These are phyloP conservation scores for Poronia punctata DNA, from an alignment of 495 filamentous ascomycete genomes.

Conservation along the genomic window DNA sequence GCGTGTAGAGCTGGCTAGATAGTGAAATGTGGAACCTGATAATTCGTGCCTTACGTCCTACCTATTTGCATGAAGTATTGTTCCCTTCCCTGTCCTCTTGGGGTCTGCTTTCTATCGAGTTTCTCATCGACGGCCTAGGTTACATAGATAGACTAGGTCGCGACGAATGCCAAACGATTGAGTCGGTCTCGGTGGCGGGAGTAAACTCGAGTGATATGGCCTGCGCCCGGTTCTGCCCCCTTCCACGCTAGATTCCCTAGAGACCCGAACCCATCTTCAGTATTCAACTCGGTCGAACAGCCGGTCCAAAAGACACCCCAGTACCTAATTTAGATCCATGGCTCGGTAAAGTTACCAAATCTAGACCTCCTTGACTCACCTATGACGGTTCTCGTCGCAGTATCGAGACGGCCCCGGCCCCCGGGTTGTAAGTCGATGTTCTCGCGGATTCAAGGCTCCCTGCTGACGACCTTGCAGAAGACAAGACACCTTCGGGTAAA, in stretches of 20 bases:
- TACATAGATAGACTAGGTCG: too few species aligned
- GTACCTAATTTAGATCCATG: constrained; percentile 22
- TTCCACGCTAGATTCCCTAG: constrained; percentile 21
- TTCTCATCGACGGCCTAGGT: too few species aligned
- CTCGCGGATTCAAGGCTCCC: not conserved
- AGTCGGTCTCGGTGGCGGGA: too few species aligned
- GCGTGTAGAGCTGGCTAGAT: too few species aligned
- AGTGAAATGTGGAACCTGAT: too few species aligned
- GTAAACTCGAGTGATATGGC: too few species aligned
- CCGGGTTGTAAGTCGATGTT: not conserved
- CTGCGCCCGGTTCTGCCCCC: constrained; percentile 20
- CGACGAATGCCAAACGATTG: too few species aligned
- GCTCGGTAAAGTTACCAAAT: constrained; percentile 2
- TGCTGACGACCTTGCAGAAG: not conserved
- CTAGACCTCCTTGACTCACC: constrained; percentile 21
- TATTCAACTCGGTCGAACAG: constrained; percentile 24
- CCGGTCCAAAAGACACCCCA: constrained; percentile 43
- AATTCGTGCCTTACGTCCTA: too few species aligned
- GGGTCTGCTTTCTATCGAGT: too few species aligned
- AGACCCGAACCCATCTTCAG: constrained; percentile 21
- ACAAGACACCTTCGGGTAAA: not conserved
- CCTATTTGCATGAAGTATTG: too few species aligned
- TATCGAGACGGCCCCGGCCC: constrained; percentile 21
- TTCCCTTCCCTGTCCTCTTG: too few species aligned
- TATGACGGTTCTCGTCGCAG: constrained; percentile 32